A percentile compares a stretch with the other conserved stretches of the same genome.
These are phyloP conservation scores for Cytospora schulzeri DNA, from an alignment of 2,329 filamentous ascomycete genomes.

Conservation along the genomic window DNA sequence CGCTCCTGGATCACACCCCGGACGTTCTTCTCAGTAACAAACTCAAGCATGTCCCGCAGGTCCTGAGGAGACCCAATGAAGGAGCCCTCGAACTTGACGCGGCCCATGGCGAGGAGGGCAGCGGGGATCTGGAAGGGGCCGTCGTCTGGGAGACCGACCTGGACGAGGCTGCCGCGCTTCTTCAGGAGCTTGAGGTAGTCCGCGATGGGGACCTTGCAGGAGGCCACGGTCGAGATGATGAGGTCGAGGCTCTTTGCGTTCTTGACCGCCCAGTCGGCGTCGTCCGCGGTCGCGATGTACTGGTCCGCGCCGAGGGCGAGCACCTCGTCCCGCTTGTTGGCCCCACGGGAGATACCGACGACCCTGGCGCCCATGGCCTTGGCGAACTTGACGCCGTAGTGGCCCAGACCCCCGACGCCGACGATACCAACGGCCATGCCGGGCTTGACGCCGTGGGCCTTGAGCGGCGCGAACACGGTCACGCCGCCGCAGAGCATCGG, in stretches of 20 bases:
- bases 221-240: conserved; percentile 59
- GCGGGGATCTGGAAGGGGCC: conserved; percentile 48
- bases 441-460: conserved; percentile 57
- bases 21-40: conserved; percentile 58
- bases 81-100: conserved; percentile 49
- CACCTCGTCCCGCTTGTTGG: conserved; percentile 55
- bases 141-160: conserved; percentile 65
- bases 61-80: conserved; percentile 52
- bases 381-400: conserved; percentile 68
- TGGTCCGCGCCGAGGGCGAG: conserved; percentile 58
- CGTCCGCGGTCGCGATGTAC: conserved; percentile 45
- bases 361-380: conserved; percentile 64
- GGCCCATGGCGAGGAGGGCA: conserved; percentile 58
- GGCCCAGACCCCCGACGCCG: conserved; percentile 67
- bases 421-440: conserved; percentile 69
- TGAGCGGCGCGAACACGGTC: conserved; percentile 65
- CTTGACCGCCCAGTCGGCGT: conserved; percentile 55
- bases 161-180: conserved; percentile 62
- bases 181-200: conserved; percentile 63
- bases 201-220: conserved; percentile 47
- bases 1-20: conserved; percentile 57
- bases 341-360: conserved; percentile 58
- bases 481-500: conserved; percentile 72
- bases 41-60: conserved; percentile 59
- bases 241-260: conserved; percentile 55